Evolutionary conservation across 2,329 filamentous ascomycete genomes (phyloP), one percentile per base, ranked within the genome.

Genomic region (Hymenotorrendiella dingleyae): DNA sequence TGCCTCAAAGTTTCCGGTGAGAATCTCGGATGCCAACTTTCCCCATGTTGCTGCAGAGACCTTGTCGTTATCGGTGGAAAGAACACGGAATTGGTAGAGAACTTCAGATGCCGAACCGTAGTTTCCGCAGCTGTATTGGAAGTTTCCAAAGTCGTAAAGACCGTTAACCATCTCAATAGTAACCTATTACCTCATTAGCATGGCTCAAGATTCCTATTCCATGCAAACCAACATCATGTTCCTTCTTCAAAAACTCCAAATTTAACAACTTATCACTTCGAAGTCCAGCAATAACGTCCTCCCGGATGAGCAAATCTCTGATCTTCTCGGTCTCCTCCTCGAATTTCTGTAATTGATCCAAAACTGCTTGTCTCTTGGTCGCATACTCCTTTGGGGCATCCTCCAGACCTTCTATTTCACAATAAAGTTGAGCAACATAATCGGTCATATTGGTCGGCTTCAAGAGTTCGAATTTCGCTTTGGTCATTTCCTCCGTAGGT

Each of bases 371-470:
- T 62, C 88, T 78, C 81, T 93, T 94, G 66, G 85, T 82, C 58
- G 81, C 78, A 67, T 90, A 97, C 67, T 96, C 89, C 51, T 84
- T 76, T 38, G 93, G 90, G 42, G 85, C 72, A 49, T 86, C 77
- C 47, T 84, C 75, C 52, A 88, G 78, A 57, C 82, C 76, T 71
- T 97, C 81, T 54, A 98, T 80, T 62, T 96, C 86, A 64, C 86
- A 85, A 74, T 94, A 88, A 55, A 98, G 73, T 61, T 84, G 86
- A 62, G 90, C 90, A 42, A 97, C 87, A 65, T 94, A 98, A 69
- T 98, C 93, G 60, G 85, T 93, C 93, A 98, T 98, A 75, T 97
- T 96, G 61, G 93, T 97, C 66, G 89, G 83, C 72, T 94, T 91
- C 56, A 98, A 80, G 46, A 98, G 81, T 69, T 91, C 84, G 67